A percentile compares a stretch with the other conserved stretches of the same genome.
phyloP scores from a whole-genome alignment of 1,284 basidiomycete genomes.

The Vanrija sp. region DNA sequence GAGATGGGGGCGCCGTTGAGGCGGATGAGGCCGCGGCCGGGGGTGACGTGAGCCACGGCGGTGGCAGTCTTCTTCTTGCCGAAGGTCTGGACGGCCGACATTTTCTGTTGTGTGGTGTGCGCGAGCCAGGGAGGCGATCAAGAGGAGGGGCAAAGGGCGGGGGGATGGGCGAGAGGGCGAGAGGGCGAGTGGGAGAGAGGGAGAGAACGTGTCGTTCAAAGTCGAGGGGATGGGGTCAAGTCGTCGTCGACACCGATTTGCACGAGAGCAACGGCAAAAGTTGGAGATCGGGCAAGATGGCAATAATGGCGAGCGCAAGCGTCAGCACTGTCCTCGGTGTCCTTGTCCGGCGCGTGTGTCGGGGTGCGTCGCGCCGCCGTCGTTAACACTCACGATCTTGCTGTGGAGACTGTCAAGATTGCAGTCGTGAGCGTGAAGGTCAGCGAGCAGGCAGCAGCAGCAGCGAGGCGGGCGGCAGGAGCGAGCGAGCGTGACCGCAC shows the following conservation, averaged over 20 bases:
- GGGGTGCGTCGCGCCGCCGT: background rate
- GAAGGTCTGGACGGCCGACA: slow-evolving; percentile 81
- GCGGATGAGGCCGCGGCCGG: slow-evolving; percentile 95
- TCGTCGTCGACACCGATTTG: background rate
- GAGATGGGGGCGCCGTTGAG: slow-evolving; percentile 96
- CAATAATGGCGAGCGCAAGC: background rate
- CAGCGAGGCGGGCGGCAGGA: too few relatives aligned
- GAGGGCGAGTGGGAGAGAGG: background rate
- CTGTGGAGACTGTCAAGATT: slow-evolving; percentile 11
- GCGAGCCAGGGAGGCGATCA: background rate
- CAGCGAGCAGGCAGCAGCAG: too few relatives aligned
- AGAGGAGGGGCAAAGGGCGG: background rate
- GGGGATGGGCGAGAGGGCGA: background rate
- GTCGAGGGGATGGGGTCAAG: background rate
- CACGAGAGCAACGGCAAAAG: background rate
- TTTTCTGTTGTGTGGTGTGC: slow-evolving; percentile 26
- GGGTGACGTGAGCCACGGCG: slow-evolving; percentile 90
- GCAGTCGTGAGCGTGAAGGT: background rate
- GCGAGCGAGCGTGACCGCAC: too few relatives aligned
- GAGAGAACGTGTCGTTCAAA: background rate
- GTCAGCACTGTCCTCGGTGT: slow-evolving; percentile 6
- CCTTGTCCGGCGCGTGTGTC: background rate
- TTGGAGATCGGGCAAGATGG: background rate
- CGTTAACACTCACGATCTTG: slow-evolving; percentile 21
- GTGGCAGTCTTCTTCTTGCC: slow-evolving; percentile 99